These are phyloP conservation scores for Oryza officinalis DNA, from an alignment of 176 grass and related monocot genomes.

Conservation along the genomic window DNA sequence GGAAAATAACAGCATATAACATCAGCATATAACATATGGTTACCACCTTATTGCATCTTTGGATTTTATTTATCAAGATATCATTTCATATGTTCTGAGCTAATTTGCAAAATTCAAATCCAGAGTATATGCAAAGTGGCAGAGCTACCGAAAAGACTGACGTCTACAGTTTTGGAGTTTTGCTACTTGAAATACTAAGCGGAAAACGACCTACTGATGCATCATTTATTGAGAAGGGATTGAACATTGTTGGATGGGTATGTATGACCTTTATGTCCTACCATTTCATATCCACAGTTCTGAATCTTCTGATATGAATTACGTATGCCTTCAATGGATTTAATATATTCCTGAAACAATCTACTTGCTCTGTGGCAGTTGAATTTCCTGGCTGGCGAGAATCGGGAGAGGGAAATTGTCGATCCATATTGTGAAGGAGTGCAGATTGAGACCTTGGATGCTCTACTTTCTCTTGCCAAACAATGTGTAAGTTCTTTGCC, in stretches of 20 bases:
- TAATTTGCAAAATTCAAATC: slow-evolving; percentile 34
- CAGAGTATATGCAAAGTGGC: slow-evolving; percentile 98
- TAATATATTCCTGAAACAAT: background rate
- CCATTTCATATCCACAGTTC: background rate
- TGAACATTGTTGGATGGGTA: slow-evolving; percentile 99
- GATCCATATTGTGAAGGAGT: slow-evolving; percentile 86
- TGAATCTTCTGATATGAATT: background rate
- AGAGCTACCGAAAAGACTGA: slow-evolving; percentile 97
- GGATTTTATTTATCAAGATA: background rate
- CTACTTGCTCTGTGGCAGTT: slow-evolving; percentile 52
- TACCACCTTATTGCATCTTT: background rate
- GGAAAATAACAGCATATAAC: background rate
- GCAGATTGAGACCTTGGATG: slow-evolving; percentile 85
- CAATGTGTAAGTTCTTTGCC: slow-evolving; percentile 85
- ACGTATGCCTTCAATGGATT: background rate
- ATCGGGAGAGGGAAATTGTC: slow-evolving; percentile 81
- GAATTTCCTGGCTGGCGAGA: slow-evolving; percentile 81
- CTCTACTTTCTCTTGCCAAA: slow-evolving; percentile 87
- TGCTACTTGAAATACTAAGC: slow-evolving; percentile 91
- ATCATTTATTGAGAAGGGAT: slow-evolving; percentile 94
- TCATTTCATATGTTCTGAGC: slow-evolving; percentile 11
- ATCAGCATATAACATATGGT: background rate
- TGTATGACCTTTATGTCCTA: slow-evolving; percentile 45
- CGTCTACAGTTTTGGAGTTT: slow-evolving; percentile 97
- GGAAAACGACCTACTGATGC: slow-evolving; percentile 95